Percentiles rank a stretch among this genome's conserved stretches.
Conservation (phyloP, 1,284 basidiomycete genomes). For the Retiboletus flavoniger region DNA sequence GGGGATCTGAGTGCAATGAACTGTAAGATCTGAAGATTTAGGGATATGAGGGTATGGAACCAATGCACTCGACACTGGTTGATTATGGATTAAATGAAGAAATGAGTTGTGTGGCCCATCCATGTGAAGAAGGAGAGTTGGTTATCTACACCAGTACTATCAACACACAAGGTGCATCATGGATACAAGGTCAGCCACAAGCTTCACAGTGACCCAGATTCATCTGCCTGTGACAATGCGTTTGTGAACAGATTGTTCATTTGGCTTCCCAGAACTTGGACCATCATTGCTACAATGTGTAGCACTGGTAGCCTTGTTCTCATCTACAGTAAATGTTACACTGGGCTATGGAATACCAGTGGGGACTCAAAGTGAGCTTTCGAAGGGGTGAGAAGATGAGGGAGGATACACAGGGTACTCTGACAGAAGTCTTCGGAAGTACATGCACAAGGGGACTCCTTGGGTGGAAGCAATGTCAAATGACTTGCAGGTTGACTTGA, state of each 20-base stretch:
- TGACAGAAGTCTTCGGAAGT: no score
- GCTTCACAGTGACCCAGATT: conserved; percentile 83
- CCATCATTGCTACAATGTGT: neutral
- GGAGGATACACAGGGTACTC: no score
- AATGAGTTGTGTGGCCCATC: conserved; percentile 32
- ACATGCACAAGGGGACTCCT: no score
- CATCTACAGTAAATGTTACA: no score
- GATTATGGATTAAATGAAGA: conserved; percentile 20
- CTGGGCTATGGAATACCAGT: no score
- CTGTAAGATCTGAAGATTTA: conserved; percentile 25
- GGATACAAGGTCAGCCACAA: conserved; percentile 46
- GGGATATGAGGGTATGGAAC: conserved; percentile 32
- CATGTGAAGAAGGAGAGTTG: conserved; percentile 29
- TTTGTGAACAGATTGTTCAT: conserved; percentile 46
- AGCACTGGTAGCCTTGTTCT: conserved; percentile 38
- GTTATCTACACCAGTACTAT: conserved; percentile 41
- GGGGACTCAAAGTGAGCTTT: no score
- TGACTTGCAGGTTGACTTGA: no score
- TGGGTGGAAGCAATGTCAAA: no score
- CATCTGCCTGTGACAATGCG: conserved; percentile 60
- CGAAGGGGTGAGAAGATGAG: no score
- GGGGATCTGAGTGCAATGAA: conserved; percentile 32
- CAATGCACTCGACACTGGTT: conserved; percentile 21
- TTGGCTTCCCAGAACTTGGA: conserved; percentile 3
- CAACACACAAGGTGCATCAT: conserved; percentile 39